Percentiles rank a stretch among this genome's conserved stretches.
phyloP scores from a whole-genome alignment of 768 basidiomycete species.

The Cytidiella melzeri region DNA sequence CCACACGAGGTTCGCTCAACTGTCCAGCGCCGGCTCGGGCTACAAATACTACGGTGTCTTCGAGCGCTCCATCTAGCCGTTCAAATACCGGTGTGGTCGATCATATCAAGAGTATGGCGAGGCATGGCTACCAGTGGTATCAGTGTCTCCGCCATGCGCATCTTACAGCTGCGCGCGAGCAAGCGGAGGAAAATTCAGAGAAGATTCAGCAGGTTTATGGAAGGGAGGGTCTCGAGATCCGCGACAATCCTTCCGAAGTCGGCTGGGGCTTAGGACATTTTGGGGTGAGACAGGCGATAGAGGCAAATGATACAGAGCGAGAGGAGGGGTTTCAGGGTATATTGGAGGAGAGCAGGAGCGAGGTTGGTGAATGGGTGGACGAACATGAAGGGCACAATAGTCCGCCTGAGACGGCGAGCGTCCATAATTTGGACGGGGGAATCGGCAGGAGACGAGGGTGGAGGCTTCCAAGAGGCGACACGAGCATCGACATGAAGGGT shows the following conservation, averaged over 20 bases:
- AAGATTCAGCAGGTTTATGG: conserved; percentile 59
- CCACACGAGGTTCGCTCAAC: background rate
- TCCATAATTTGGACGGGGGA: background rate
- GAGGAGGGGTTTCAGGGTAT: conserved; percentile 15
- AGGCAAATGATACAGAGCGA: conserved; percentile 24
- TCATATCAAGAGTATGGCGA: conserved; percentile 1
- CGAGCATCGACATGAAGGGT: conserved; percentile 1
- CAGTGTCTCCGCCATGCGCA: conserved; percentile 64
- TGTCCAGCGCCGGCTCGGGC: background rate
- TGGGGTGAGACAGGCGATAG: conserved; percentile 38
- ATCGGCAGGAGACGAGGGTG: conserved; percentile 3
- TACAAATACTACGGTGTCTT: background rate
- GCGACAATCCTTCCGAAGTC: conserved; percentile 24
- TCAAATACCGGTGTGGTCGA: background rate
- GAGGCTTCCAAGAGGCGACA: conserved; percentile 6
- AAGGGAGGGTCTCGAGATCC: conserved; percentile 22
- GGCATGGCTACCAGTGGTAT: conserved; percentile 41
- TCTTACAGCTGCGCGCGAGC: conserved; percentile 59
- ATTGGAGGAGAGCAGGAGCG: conserved; percentile 10
- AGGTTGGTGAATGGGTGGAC: background rate
- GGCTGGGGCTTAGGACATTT: conserved; percentile 79
- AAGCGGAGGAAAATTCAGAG: conserved; percentile 62
- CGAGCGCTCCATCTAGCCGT: background rate
- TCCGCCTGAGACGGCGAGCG: background rate
- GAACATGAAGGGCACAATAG: background rate